Conservation (phyloP, 495 filamentous ascomycete species). For the Stereocaulon alpinum region DNA sequence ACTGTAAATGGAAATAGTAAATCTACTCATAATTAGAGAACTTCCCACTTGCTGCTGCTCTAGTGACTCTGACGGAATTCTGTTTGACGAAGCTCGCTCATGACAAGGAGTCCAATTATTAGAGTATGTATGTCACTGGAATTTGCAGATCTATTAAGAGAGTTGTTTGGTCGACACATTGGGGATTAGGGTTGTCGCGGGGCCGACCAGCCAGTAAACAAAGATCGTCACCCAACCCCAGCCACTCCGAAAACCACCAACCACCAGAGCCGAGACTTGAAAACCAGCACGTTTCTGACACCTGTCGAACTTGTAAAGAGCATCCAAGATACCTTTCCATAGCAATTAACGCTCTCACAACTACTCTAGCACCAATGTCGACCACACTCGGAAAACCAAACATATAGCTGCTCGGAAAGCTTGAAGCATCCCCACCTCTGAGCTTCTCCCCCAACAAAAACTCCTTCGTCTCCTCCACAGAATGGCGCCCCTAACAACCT, state of each 20-base stretch:
- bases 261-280: background rate
- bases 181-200: constrained; percentile 3
- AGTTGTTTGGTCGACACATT: background rate
- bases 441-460: background rate
- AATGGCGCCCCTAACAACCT: constrained; percentile 11
- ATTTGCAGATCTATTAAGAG: background rate
- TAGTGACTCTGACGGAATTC: too few relatives aligned
- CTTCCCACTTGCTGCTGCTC: background rate
- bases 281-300: background rate
- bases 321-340: too few relatives aligned
- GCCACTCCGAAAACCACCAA: constrained; percentile 7
- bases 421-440: background rate
- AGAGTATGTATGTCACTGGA: too few relatives aligned
- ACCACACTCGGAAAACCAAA: background rate
- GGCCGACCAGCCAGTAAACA: constrained; percentile 7
- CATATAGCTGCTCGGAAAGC: background rate
- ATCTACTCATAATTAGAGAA: background rate
- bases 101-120: too few relatives aligned
- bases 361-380: background rate
- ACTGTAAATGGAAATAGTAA: constrained; percentile 2
- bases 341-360: too few relatives aligned
- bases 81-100: too few relatives aligned
- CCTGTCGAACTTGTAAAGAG: too few relatives aligned
- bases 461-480: background rate
- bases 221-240: constrained; percentile 1